Evolutionary conservation across 2,329 filamentous ascomycete species (phyloP).

Genomic region (Fusarium sp.): DNA sequence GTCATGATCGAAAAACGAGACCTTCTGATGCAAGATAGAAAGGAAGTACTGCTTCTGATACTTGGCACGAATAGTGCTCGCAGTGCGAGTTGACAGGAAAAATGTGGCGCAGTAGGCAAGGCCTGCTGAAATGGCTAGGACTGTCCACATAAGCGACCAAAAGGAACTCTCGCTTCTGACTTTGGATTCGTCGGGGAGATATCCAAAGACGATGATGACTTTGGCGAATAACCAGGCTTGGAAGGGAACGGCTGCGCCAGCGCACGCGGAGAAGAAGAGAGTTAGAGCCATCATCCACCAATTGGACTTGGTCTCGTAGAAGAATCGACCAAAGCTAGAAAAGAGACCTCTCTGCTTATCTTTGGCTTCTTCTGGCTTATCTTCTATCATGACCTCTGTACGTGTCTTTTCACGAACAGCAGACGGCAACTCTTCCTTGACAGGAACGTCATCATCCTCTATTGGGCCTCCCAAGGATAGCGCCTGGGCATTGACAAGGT

Average conservation of each 20-base stretch:
- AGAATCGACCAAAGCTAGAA: constrained; percentile 67
- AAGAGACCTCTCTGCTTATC: constrained; percentile 31
- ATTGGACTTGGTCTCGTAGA: constrained; percentile 60
- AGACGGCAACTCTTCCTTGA: fast-evolving
- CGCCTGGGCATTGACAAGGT: constrained; percentile 75
- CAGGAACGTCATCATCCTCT: fast-evolving
- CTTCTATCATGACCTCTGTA: not conserved
- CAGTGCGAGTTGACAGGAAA: not conserved
- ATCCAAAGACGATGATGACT: constrained; percentile 64
- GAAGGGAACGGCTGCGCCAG: constrained; percentile 62
- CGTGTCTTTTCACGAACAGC: not conserved
- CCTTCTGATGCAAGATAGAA: constrained; percentile 70
- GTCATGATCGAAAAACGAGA: constrained; percentile 72
- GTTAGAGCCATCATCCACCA: constrained; percentile 6
- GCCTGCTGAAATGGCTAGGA: not conserved
- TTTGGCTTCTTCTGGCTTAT: not conserved
- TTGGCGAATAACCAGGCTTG: constrained; percentile 70
- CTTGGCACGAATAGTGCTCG: constrained; percentile 55
- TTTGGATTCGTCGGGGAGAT: not conserved
- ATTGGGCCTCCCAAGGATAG: constrained; percentile 65
- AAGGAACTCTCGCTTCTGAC: constrained; percentile 4
- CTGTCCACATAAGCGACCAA: constrained; percentile 18
- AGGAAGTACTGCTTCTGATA: constrained; percentile 74
- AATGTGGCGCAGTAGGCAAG: constrained; percentile 1
- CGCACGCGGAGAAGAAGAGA: constrained; percentile 58